phyloP scores from a whole-genome alignment of 805 yeast genomes.

The Lachancea fermentati region DNA sequence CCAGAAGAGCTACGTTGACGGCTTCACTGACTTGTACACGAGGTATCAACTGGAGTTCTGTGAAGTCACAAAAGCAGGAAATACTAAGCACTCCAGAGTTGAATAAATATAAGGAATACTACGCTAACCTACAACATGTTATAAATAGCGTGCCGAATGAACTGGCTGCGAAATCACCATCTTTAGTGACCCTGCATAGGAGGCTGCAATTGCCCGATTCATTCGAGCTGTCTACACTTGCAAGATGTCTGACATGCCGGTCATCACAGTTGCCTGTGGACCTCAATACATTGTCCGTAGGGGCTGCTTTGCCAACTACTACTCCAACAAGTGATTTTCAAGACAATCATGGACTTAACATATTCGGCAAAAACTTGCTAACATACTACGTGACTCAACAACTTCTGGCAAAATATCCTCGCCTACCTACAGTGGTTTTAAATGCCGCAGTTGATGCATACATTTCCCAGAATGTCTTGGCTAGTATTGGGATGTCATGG shows the following conservation, averaged over 20 bases:
- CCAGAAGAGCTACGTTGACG: constrained; percentile 2
- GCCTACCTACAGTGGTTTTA: constrained; percentile 78
- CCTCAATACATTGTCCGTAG: constrained; percentile 12
- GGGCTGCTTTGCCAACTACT: constrained; percentile 24
- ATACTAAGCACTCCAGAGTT: constrained; percentile 13
- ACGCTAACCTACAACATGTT: constrained; percentile 16
- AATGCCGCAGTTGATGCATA: constrained; percentile 72
- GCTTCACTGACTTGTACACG: background rate
- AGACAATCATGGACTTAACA: constrained; percentile 71
- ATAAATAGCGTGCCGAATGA: constrained; percentile 37
- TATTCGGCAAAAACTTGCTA: constrained; percentile 76
- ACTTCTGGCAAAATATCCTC: constrained; percentile 72
- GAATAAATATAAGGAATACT: constrained; percentile 23
- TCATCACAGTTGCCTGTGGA: constrained; percentile 30
- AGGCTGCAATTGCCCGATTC: constrained; percentile 60
- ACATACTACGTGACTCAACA: constrained; percentile 72
- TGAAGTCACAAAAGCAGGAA: constrained; percentile 1
- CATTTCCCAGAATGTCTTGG: constrained; percentile 60
- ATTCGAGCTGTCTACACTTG: constrained; percentile 61
- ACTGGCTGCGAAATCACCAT: constrained; percentile 55
- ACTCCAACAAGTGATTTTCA: constrained; percentile 42
- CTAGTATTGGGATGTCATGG: constrained; percentile 70
- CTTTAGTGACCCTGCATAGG: constrained; percentile 71
- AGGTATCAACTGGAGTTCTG: constrained; percentile 1
- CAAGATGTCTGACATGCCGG: constrained; percentile 70